Evolutionary conservation across 2,329 filamentous ascomycete species (phyloP).

Genomic region (Alternaria conjuncta): DNA sequence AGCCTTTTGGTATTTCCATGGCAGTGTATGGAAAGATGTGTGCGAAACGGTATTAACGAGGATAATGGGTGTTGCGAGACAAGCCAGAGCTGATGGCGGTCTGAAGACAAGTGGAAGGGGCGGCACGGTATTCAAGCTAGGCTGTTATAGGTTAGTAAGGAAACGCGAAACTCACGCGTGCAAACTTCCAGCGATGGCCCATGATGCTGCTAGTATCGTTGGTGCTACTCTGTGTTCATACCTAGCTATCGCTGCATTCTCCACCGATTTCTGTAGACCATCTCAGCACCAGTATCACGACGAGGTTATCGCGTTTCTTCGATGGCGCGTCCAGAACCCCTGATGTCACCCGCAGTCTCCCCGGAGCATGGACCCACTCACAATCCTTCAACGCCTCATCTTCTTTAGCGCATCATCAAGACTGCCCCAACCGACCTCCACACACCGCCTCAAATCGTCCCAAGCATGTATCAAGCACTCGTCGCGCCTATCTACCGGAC

Average conservation of each 20-base stretch:
- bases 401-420: not conserved
- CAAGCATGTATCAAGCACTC: not conserved
- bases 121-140: not conserved
- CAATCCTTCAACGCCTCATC: not conserved
- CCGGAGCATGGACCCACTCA: not conserved
- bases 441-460: not conserved
- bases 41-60: not conserved
- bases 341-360: not conserved
- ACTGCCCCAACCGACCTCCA: not conserved
- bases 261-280: not conserved
- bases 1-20: not conserved
- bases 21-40: not conserved
- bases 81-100: not conserved
- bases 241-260: not conserved
- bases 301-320: not conserved
- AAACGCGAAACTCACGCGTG: not conserved
- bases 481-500: not conserved
- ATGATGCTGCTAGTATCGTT: not conserved
- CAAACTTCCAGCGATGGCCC: not conserved
- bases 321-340: not conserved
- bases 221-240: not conserved
- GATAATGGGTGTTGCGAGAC: not conserved
- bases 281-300: not conserved
- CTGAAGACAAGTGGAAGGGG: not conserved
- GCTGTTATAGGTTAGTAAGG: not conserved